Base-by-base conservation (phyloP, 805 yeast genomes). In the Kazachstania martiniae region DNA sequence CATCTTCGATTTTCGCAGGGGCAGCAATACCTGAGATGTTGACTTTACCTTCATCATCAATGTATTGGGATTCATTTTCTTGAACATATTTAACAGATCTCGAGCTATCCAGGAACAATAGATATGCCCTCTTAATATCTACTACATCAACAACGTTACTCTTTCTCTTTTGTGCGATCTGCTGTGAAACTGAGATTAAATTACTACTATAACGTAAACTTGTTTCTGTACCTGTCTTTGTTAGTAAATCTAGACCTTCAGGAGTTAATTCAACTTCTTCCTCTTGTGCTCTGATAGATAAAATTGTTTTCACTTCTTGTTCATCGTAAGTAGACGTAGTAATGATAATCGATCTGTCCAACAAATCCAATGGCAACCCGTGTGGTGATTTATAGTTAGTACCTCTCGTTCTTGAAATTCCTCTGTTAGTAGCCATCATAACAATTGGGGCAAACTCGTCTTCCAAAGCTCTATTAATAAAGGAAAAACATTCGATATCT, bases 341-440 rank as follows among this genome's bases (percentile, higher is more conserved):
- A 42, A 91, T 85, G 40, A 91, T 91, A 44, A 91, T 80, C 22
- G 93, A 73, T 57, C 99, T 74, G 62, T 91, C 99, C 47, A 91
- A 75, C 48, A 91, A 66, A 65, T 91, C 99, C 38, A 82, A 69
- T 27, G 99, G 98, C 37, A 91, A 66, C n/a, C 99, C 99, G 57
- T 91, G 99, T 15, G 98, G 95, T 1, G 95, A 80, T 59, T 78
- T 81, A 63, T 85, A 85, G 52, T 74, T 78, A 19, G 97, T 84
- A 32, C 99, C 98, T 51, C 95, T 74, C 16, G 95, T 86, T 39
- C 72, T 77, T n/a, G 95, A 73, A 37, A 89, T 70, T 33, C 99
- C 99, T 58, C 96, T 73, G 63, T 91, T 91, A 17, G 99, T 87
- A 28, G 99, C 99, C 93, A 91, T 83, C 42, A 91, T 82, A 26